Conservation (phyloP, 1,139 yeast species). For the Magnusiomyces fungicola region DNA sequence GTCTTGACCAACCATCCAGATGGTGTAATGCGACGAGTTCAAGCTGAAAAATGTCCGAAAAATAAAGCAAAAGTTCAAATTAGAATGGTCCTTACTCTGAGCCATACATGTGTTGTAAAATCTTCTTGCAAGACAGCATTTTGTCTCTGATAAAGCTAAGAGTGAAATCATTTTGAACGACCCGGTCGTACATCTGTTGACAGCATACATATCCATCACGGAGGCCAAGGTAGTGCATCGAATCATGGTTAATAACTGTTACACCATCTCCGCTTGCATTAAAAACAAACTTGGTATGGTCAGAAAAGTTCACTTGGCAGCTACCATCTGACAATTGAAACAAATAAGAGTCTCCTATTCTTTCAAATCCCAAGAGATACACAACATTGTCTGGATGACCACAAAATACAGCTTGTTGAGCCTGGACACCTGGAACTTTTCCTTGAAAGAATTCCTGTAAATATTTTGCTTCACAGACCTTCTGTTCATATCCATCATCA, state of each 20-base stretch:
- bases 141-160: slow-evolving; percentile 1
- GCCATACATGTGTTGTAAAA: too few relatives aligned
- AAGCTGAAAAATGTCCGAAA: too few relatives aligned
- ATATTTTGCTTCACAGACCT: not conserved
- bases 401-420: not conserved
- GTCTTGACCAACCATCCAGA: too few relatives aligned
- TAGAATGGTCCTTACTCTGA: too few relatives aligned
- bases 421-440: slow-evolving; percentile 3
- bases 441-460: not conserved
- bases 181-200: not conserved
- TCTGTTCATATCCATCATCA: not conserved
- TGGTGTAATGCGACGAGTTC: too few relatives aligned
- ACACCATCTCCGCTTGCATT: slow-evolving; percentile 69
- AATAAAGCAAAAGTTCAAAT: too few relatives aligned
- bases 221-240: not conserved
- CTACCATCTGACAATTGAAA: slow-evolving; percentile 91
- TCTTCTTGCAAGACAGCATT: not conserved
- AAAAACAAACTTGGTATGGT: slow-evolving; percentile 81
- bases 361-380: slow-evolving; percentile 14
- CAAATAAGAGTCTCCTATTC: slow-evolving; percentile 42
- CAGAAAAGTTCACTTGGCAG: slow-evolving; percentile 89
- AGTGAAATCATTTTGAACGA: not conserved
- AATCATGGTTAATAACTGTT: slow-evolving; percentile 56
- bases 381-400: slow-evolving; percentile 13
- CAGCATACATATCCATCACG: slow-evolving; percentile 4